A percentile compares a stretch with the other conserved stretches of the same genome.
Conservation (phyloP, 1,284 basidiomycete genomes). For the Fomitopsis palustris region DNA sequence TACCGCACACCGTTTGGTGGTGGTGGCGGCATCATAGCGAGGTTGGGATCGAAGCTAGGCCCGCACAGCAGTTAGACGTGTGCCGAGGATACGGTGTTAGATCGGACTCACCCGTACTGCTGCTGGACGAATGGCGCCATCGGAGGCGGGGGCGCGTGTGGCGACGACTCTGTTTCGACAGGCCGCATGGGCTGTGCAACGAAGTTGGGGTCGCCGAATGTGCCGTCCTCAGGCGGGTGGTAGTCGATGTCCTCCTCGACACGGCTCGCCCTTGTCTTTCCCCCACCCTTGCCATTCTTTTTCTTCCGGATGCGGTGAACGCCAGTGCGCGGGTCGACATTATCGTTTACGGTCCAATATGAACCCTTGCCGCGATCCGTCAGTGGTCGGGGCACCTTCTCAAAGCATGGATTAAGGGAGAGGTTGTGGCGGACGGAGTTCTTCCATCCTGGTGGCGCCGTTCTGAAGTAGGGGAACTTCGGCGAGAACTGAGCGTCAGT, state of each 20-base stretch:
- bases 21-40: constrained; percentile 54
- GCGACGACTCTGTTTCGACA: constrained; percentile 55
- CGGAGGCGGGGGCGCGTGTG: constrained; percentile 46
- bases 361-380: constrained; percentile 87
- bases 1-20: constrained; percentile 52
- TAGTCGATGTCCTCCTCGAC: constrained; percentile 52
- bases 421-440: constrained; percentile 95
- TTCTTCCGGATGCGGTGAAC: constrained; percentile 83
- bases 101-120: constrained; percentile 32
- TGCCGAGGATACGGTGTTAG: background rate
- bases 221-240: constrained; percentile 35
- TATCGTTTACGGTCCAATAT: constrained; percentile 86
- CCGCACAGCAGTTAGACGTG: background rate
- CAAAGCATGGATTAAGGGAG: constrained; percentile 90
- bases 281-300: constrained; percentile 51
- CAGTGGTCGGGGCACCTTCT: constrained; percentile 85
- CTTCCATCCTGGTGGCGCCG: constrained; percentile 83
- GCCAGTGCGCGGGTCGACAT: constrained; percentile 80
- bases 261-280: constrained; percentile 39
- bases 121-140: background rate
- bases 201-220: constrained; percentile 54
- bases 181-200: constrained; percentile 50
- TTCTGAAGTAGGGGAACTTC: constrained; percentile 82
- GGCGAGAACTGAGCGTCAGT: constrained; percentile 5
- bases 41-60: constrained; percentile 34